Evolutionary conservation across 352 stramenopile genomes (phyloP).

Genomic region (Aphanomyces stellatus): DNA sequence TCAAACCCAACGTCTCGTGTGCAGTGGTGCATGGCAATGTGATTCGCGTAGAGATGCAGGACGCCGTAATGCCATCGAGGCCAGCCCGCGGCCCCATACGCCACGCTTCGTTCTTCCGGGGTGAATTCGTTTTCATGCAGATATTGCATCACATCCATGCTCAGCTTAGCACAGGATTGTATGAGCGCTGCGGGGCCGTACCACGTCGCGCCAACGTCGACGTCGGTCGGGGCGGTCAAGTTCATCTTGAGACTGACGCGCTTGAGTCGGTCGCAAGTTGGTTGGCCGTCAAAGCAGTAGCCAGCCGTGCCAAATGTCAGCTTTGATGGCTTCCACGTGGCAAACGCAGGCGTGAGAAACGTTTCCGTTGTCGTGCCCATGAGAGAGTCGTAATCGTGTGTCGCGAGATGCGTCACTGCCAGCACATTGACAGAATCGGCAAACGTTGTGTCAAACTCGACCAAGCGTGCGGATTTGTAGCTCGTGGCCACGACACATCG

Average conservation of each 20-base stretch:
- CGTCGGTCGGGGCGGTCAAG: background rate
- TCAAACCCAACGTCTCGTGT: background rate
- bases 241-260: background rate
- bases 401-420: background rate
- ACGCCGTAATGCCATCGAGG: slow-evolving; percentile 15
- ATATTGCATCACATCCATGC: background rate
- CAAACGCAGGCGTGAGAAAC: slow-evolving; percentile 8
- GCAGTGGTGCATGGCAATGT: slow-evolving; percentile 14
- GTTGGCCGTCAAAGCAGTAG: background rate
- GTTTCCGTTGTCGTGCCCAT: slow-evolving; percentile 8
- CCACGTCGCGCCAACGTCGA: slow-evolving; percentile 14
- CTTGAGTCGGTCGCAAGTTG: background rate
- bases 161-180: slow-evolving; percentile 1
- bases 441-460: background rate
- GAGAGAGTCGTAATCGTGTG: background rate
- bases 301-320: background rate
- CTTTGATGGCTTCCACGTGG: slow-evolving; percentile 1
- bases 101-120: background rate
- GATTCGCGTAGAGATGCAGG: background rate
- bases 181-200: slow-evolving; percentile 1
- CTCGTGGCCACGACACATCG: background rate
- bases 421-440: background rate
- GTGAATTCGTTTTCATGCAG: background rate
- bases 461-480: background rate
- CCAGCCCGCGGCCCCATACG: background rate